These are phyloP conservation scores for Phaeotremella skinneri DNA, from an alignment of 768 basidiomycete genomes.

Conservation along the genomic window DNA sequence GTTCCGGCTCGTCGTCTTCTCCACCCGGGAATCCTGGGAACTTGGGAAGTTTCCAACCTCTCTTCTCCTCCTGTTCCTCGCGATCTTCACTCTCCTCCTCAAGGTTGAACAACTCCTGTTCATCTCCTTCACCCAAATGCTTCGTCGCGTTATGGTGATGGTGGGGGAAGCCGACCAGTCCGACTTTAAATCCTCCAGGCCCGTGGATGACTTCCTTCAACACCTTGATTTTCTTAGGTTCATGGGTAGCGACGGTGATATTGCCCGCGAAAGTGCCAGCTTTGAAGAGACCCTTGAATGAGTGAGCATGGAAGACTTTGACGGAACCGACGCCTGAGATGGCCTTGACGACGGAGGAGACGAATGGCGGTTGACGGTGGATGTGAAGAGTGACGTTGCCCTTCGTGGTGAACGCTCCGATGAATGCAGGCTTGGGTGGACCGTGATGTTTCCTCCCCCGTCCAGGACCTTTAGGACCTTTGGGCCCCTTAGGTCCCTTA, in stretches of 20 bases:
- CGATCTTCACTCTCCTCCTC: neutral
- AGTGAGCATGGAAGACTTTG: conserved; percentile 13
- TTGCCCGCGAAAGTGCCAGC: conserved; percentile 25
- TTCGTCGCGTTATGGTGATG: conserved; percentile 8
- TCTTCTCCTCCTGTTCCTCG: conserved; percentile 5
- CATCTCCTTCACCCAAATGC: conserved; percentile 1
- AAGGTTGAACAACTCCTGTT: neutral
- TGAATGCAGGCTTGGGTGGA: conserved; percentile 27
- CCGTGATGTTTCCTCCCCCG: conserved; percentile 4
- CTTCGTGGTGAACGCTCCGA: conserved; percentile 28
- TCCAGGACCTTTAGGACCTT: neutral
- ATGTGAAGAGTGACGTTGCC: conserved; percentile 31
- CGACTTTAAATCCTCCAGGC: conserved; percentile 23
- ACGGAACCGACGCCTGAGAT: conserved; percentile 26
- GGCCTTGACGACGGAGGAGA: conserved; percentile 24
- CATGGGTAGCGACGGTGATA: conserved; percentile 11
- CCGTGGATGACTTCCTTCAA: conserved; percentile 22
- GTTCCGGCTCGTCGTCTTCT: neutral
- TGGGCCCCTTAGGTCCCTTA: conserved; percentile 6
- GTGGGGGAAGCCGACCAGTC: conserved; percentile 26
- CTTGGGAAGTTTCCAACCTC: neutral
- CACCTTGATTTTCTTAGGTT: conserved; percentile 29
- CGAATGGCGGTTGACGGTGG: conserved; percentile 15
- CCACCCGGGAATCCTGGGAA: neutral
- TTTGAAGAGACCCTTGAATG: conserved; percentile 33